A percentile compares a stretch with the other conserved stretches of the same genome.
Evolutionary conservation across 768 basidiomycete genomes (phyloP).

Genomic region (Amanita molliuscula): DNA sequence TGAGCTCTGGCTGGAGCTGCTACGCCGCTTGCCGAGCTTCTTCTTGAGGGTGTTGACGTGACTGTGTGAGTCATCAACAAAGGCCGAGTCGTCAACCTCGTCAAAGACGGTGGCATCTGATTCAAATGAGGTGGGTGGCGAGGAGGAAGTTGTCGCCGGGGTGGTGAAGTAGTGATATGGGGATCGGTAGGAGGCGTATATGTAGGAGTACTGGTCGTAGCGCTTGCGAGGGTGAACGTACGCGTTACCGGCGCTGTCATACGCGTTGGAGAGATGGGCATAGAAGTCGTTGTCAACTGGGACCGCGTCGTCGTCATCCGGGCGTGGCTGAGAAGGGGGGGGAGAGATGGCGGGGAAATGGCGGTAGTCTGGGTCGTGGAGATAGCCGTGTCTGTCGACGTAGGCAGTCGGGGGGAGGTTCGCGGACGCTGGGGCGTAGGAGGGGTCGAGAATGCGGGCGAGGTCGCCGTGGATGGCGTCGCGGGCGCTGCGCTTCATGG

Average conservation of each 20-base stretch:
- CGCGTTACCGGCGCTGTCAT: conserved; percentile 7
- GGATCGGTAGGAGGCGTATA: conserved; percentile 7
- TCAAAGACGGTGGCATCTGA: conserved; percentile 18
- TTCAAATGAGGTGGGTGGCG: conserved; percentile 18
- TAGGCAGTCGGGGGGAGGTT: conserved; percentile 29
- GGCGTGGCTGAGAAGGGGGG: conserved; percentile 14
- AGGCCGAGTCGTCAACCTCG: conserved; percentile 17
- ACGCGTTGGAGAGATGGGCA: conserved; percentile 8
- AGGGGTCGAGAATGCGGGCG: conserved; percentile 54
- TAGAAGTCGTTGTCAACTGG: conserved; percentile 9
- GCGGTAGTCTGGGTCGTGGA: conserved; percentile 61
- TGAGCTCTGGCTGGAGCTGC: conserved; percentile 6
- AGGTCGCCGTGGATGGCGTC: conserved; percentile 33
- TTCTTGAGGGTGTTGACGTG: conserved; percentile 11
- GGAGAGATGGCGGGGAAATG: conserved; percentile 40
- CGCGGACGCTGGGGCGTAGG: conserved; percentile 32
- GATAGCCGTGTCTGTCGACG: conserved; percentile 50
- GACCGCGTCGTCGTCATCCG: conserved; percentile 15
- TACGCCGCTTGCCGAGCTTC: conserved; percentile 8
- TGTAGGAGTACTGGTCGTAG: conserved; percentile 6
- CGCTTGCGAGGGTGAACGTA: conserved; percentile 7
- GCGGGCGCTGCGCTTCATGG: conserved; percentile 11
- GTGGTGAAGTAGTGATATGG: conserved; percentile 9
- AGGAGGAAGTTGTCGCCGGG: conserved; percentile 13
- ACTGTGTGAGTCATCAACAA: conserved; percentile 17